phyloP scores from a whole-genome alignment of 163 green algal genomes.

The Prototheca stagnorum region DNA sequence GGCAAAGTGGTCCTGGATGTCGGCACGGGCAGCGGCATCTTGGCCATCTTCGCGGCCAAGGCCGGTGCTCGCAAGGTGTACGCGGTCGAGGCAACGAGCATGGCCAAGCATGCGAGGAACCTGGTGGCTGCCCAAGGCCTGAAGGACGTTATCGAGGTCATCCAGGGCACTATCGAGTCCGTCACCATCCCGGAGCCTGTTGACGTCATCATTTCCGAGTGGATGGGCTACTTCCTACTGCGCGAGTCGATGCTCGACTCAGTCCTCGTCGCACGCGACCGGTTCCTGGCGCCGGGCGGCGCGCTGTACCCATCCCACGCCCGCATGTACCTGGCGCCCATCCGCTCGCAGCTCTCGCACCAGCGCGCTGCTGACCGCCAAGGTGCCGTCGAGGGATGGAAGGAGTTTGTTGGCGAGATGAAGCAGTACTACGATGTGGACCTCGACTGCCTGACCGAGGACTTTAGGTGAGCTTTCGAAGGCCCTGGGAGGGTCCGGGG shows the following conservation, averaged over 20 bases:
- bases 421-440: slow-evolving; percentile 66
- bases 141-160: slow-evolving; percentile 59
- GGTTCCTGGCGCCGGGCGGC: slow-evolving; percentile 73
- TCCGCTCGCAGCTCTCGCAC: slow-evolving; percentile 27
- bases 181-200: slow-evolving; percentile 85
- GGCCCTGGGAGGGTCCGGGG: no score
- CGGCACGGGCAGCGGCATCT: slow-evolving; percentile 81
- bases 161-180: slow-evolving; percentile 81
- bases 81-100: slow-evolving; percentile 88
- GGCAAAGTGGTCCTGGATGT: slow-evolving; percentile 89
- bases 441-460: slow-evolving; percentile 50
- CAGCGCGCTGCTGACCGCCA: not conserved
- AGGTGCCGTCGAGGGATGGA: slow-evolving; percentile 56
- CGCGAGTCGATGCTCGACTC: slow-evolving; percentile 89
- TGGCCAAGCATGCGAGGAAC: slow-evolving; percentile 62
- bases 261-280: slow-evolving; percentile 69
- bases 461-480: slow-evolving; percentile 35
- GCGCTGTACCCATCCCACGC: slow-evolving; percentile 84
- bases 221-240: slow-evolving; percentile 91
- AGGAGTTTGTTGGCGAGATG: slow-evolving; percentile 70
- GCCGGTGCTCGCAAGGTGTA: slow-evolving; percentile 83
- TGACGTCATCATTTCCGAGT: slow-evolving; percentile 95
- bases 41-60: slow-evolving; percentile 84
- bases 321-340: slow-evolving; percentile 66
- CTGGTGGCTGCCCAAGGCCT: slow-evolving; percentile 73